A percentile compares a stretch with the other conserved stretches of the same genome.
These are phyloP conservation scores for Cercospora janseana DNA, from an alignment of 2,329 filamentous ascomycete genomes.

Conservation along the genomic window DNA sequence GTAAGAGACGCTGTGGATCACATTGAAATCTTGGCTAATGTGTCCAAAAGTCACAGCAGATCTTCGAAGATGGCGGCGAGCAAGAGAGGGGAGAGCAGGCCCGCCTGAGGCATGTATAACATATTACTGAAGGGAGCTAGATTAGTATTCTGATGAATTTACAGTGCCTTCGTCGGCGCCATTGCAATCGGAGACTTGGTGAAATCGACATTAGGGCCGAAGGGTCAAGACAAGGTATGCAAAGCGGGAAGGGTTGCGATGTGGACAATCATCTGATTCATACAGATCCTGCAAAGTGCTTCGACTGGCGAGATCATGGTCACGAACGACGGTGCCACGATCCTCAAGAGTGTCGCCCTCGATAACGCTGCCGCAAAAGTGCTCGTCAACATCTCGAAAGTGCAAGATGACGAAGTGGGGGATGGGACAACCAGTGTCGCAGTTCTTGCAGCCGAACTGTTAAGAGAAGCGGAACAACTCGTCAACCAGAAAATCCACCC, in stretches of 20 bases:
- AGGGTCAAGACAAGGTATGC: constrained; percentile 95
- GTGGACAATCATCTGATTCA: constrained; percentile 64
- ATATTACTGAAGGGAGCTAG: neutral
- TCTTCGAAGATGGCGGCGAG: constrained; percentile 28
- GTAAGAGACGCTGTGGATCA: neutral
- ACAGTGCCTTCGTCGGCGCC: constrained; percentile 82
- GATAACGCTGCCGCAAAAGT: constrained; percentile 99
- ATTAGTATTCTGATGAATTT: constrained; percentile 14
- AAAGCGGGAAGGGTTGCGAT: constrained; percentile 51
- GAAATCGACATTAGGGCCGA: constrained; percentile 94
- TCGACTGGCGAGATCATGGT: constrained; percentile 98
- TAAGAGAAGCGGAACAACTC: constrained; percentile 94
- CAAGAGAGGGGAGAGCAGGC: constrained; percentile 31
- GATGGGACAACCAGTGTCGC: constrained; percentile 98
- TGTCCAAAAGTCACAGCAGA: constrained; percentile 28
- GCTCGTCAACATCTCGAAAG: constrained; percentile 97
- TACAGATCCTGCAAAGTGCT: constrained; percentile 44
- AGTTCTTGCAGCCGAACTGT: constrained; percentile 88
- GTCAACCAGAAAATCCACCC: constrained; percentile 98
- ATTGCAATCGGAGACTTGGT: constrained; percentile 97
- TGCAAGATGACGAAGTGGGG: constrained; percentile 97
- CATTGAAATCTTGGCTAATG: constrained; percentile 8
- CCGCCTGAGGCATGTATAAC: constrained; percentile 25
- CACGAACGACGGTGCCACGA: constrained; percentile 97
- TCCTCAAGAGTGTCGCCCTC: constrained; percentile 95